These are phyloP conservation scores for Epichloe brachyelytri DNA, from an alignment of 2,329 filamentous ascomycete genomes.

Conservation along the genomic window DNA sequence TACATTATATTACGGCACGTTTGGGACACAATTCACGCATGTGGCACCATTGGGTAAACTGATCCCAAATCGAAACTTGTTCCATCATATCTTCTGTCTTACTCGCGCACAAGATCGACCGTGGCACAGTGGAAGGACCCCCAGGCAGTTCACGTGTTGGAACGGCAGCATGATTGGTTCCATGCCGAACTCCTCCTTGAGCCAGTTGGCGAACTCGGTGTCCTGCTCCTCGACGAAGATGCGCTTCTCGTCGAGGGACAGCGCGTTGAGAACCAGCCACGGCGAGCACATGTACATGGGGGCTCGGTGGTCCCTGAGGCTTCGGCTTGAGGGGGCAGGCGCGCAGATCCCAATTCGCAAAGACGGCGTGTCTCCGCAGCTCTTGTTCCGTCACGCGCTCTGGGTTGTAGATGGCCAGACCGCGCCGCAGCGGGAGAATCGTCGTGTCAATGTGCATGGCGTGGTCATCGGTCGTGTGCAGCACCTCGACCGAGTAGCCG, in stretches of 20 bases:
- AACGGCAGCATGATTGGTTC: constrained; percentile 14
- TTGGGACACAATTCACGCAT: too few species aligned
- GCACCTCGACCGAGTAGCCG: constrained; percentile 18
- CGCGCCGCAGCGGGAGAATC: constrained; percentile 16
- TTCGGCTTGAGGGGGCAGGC: constrained; percentile 12
- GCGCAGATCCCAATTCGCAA: constrained; percentile 16
- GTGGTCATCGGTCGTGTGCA: constrained; percentile 13
- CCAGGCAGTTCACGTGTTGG: constrained; percentile 19
- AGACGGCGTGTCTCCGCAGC: constrained; percentile 13
- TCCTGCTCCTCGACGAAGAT: constrained; percentile 17
- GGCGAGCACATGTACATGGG: constrained; percentile 16
- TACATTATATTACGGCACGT: too few species aligned
- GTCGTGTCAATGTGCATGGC: constrained; percentile 22
- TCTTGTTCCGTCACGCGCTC: constrained; percentile 11
- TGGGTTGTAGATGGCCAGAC: constrained; percentile 16
- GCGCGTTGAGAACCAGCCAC: constrained; percentile 16
- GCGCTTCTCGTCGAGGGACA: constrained; percentile 14
- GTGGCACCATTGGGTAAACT: neutral
- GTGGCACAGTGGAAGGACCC: constrained; percentile 21
- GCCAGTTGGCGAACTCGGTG: constrained; percentile 9
- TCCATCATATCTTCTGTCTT: neutral
- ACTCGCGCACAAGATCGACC: constrained; percentile 8
- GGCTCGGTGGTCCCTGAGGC: constrained; percentile 3
- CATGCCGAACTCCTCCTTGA: constrained; percentile 8
- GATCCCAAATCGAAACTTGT: neutral